These are phyloP conservation scores for Cucumis hystrix DNA, from an alignment of 306 rosid species.

Conservation along the genomic window DNA sequence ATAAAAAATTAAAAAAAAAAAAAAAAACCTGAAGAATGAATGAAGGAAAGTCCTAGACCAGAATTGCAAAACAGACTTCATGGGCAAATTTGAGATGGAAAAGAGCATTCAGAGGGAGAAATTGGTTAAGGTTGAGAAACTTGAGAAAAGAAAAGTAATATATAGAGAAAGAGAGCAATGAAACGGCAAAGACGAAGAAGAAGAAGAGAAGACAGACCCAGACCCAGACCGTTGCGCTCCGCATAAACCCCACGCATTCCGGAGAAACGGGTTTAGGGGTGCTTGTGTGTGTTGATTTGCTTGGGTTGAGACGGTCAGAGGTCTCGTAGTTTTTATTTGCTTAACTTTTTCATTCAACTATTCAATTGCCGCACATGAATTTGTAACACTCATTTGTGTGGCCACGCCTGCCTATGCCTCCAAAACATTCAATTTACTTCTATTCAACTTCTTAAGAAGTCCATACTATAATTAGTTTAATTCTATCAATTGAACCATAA, in stretches of 20 bases:
- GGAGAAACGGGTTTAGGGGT: not conserved
- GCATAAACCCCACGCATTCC: not conserved
- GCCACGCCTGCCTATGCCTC: too few species aligned
- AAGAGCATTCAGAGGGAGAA: not conserved
- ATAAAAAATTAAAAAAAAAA: too few species aligned
- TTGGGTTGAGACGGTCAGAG: too few species aligned
- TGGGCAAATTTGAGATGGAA: not conserved
- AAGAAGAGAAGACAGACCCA: not conserved
- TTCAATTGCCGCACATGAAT: too few species aligned
- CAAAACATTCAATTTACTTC: too few species aligned
- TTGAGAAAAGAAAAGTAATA: not conserved
- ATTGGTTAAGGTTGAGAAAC: not conserved
- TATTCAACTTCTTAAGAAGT: too few species aligned
- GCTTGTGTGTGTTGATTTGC: too few species aligned
- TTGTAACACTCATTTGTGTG: too few species aligned
- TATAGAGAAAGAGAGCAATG: not conserved
- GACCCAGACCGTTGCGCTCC: not conserved
- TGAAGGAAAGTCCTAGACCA: slow-evolving; percentile 18
- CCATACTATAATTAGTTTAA: too few species aligned
- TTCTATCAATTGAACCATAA: too few species aligned
- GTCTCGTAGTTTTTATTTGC: too few species aligned
- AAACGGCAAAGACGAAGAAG: not conserved
- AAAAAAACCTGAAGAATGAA: not conserved
- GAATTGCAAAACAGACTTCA: slow-evolving; percentile 43
- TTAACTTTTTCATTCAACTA: too few species aligned